Evolutionary conservation across 2,329 filamentous ascomycete species (phyloP).

Genomic region (Trichoderma sp.): DNA sequence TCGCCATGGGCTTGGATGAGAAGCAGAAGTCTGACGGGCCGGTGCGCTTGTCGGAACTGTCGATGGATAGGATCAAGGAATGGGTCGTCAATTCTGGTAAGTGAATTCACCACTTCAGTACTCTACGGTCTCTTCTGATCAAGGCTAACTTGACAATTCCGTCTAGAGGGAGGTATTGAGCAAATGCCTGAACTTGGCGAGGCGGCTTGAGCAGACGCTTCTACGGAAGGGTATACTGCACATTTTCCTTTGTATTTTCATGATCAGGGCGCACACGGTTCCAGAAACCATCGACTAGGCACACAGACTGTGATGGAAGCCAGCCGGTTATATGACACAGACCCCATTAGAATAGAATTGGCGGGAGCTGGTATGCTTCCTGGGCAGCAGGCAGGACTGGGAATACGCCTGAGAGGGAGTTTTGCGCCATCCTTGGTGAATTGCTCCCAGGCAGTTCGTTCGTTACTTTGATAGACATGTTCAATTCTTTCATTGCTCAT

Average conservation of each 20-base stretch:
- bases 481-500: not conserved
- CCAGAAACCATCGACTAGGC: not conserved
- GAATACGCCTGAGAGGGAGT: not conserved
- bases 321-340: not conserved
- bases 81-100: conserved; percentile 1
- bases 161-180: not conserved
- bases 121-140: not conserved
- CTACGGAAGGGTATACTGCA: no score
- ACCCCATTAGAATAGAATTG: not conserved
- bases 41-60: conserved; percentile 6
- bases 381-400: not conserved
- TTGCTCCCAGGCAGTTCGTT: not conserved
- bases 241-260: not conserved
- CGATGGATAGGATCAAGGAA: conserved; percentile 5
- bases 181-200: not conserved
- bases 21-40: not conserved
- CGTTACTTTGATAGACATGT: not conserved
- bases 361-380: not conserved
- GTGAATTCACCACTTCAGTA: not conserved
- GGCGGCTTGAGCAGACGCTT: not conserved
- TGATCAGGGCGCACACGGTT: not conserved
- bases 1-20: not conserved
- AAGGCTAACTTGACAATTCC: not conserved
- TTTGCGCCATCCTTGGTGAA: not conserved
- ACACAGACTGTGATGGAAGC: not conserved